Base-by-base conservation (phyloP, 345 rosid species). In the Hirschfeldia incana region DNA sequence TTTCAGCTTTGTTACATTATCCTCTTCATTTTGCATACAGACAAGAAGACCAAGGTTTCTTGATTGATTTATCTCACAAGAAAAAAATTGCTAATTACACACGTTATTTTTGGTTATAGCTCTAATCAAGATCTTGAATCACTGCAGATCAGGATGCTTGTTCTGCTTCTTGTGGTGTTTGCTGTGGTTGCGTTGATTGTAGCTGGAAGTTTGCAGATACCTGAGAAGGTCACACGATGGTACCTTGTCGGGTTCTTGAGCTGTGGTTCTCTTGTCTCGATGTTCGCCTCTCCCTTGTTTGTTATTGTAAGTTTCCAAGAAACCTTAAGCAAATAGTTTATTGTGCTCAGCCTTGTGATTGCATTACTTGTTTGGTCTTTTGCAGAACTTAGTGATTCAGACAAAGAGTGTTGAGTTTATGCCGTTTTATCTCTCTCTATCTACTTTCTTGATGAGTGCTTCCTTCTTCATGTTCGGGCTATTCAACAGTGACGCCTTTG, bases 241-340 rank as follows among this genome's bases (percentile, higher is more conserved):
- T 76, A 86, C 28, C 49, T 82, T 55, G 90, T 92, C 21, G 98
- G 98, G 44, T 39, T 79, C 26, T 59, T 94, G 83, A 92, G 97
- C 60, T 76, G 87, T 49, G 84, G 70, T 77, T 84, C 94, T 87
- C 97, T 94, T 70, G 80, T 92, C 65, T 89, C 93, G 30, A 94
- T 94, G 98, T 90, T 88, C 69, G 98, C 97, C 4, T 94, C 98
- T n/a, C 98, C 98, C 0, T 84, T 94, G 86, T 86, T 92, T 82
- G 85, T 94, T 76, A 90, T 94, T 21, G 98, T 94, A 80, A 87
- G 98, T 84, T 53, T 39, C 27, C 28, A 69, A 17, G n/a, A 27
- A 32, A 66, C 55, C 46, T 66, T 26, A 6, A 33, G 42, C 15
- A 27, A 36, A 26, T 57, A 3, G 13, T 10, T 9, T n/a, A 42